Percentiles rank a stretch among this genome's conserved stretches.
phyloP scores from a whole-genome alignment of 2,329 filamentous ascomycete species.

The Fusarium austroafricanum region DNA sequence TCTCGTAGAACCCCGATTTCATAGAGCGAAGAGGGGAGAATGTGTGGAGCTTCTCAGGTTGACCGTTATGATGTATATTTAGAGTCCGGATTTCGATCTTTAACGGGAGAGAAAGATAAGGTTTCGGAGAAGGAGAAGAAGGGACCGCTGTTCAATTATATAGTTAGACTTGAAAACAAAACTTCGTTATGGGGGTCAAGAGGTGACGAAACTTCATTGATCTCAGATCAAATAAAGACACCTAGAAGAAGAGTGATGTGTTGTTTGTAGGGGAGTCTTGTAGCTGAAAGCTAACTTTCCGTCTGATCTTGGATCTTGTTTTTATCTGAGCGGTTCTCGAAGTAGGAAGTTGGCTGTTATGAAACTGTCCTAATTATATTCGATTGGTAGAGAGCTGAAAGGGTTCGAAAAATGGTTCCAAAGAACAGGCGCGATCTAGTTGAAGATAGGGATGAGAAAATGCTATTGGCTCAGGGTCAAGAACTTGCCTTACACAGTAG shows the following conservation, averaged over 20 bases:
- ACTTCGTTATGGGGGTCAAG: too few species aligned
- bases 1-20: background rate
- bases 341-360: too few species aligned
- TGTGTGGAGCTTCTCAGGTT: background rate
- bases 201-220: too few species aligned
- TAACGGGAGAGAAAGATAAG: background rate
- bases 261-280: too few species aligned
- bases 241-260: too few species aligned
- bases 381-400: background rate
- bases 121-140: background rate
- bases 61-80: background rate
- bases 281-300: too few species aligned
- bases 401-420: background rate
- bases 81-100: background rate
- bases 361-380: background rate
- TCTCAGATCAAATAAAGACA: too few species aligned
- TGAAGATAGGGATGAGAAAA: background rate
- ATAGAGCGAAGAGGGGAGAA: background rate
- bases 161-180: background rate
- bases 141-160: background rate
- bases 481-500: background rate
- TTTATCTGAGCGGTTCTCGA: too few species aligned
- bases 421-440: background rate
- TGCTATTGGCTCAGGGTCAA: background rate
- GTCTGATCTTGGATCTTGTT: background rate